A percentile compares a stretch with the other conserved stretches of the same genome.
These are phyloP conservation scores for Tephrocybe sp. DNA, from an alignment of 768 basidiomycete genomes.

Conservation along the genomic window DNA sequence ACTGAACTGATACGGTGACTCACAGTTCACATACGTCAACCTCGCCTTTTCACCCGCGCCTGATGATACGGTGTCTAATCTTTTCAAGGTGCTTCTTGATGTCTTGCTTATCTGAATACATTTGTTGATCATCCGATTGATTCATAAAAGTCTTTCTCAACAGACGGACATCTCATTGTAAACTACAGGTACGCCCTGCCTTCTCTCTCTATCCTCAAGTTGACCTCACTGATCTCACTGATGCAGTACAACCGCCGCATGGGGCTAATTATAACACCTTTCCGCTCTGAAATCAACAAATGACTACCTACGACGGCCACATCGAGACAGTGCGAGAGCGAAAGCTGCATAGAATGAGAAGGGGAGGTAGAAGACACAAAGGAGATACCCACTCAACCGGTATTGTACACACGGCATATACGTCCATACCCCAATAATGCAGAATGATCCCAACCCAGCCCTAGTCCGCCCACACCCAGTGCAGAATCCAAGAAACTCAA, in stretches of 20 bases:
- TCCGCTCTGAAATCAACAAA: too few species aligned
- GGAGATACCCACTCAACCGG: too few species aligned
- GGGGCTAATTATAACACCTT: conserved; percentile 42
- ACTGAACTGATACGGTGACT: background rate
- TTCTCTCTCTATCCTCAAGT: background rate
- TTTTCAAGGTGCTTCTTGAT: conserved; percentile 57
- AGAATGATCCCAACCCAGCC: too few species aligned
- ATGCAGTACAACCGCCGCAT: conserved; percentile 43
- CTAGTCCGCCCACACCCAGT: too few species aligned
- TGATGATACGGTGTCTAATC: conserved; percentile 77
- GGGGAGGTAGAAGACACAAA: too few species aligned
- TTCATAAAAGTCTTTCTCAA: conserved; percentile 73
- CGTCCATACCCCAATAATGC: too few species aligned
- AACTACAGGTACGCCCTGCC: conserved; percentile 71
- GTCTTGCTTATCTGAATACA: background rate
- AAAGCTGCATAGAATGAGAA: too few species aligned
- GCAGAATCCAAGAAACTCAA: too few species aligned
- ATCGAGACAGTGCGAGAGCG: too few species aligned
- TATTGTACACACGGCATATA: too few species aligned
- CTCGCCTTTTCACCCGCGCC: conserved; percentile 81
- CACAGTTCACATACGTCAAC: conserved; percentile 42
- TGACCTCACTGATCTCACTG: background rate
- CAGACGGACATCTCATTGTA: conserved; percentile 87
- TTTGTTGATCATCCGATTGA: background rate
- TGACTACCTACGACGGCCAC: too few species aligned